A percentile compares a stretch with the other conserved stretches of the same genome.
Evolutionary conservation across 441 rosid species (phyloP).

Genomic region (Brassica balearica): DNA sequence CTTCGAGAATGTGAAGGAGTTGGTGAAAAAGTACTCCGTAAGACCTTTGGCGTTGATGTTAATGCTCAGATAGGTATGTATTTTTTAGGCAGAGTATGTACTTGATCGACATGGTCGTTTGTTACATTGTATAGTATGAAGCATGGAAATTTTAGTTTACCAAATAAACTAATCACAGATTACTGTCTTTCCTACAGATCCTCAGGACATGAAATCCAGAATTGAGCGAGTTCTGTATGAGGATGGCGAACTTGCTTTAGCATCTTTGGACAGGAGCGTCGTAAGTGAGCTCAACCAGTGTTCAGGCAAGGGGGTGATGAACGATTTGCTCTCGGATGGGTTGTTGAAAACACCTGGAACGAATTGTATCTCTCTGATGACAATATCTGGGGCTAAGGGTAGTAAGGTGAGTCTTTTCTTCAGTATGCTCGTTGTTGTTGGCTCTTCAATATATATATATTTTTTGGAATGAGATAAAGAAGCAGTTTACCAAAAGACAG

Average conservation of each 20-base stretch:
- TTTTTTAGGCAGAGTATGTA: background rate
- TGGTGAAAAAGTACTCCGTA: constrained; percentile 81
- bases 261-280: constrained; percentile 82
- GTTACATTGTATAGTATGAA: constrained; percentile 32
- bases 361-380: constrained; percentile 97
- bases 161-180: constrained; percentile 5
- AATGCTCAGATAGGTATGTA: constrained; percentile 59
- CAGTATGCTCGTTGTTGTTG: background rate
- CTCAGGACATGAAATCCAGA: constrained; percentile 64
- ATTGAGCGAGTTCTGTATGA: constrained; percentile 79
- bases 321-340: constrained; percentile 84
- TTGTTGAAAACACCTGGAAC: constrained; percentile 84
- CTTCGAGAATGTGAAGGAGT: constrained; percentile 76
- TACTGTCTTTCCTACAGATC: constrained; percentile 57
- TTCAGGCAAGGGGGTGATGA: constrained; percentile 75
- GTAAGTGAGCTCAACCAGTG: constrained; percentile 75
- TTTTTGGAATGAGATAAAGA: background rate
- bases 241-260: constrained; percentile 84
- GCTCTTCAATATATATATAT: no score
- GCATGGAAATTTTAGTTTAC: constrained; percentile 17
- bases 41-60: constrained; percentile 68
- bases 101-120: constrained; percentile 28
- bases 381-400: constrained; percentile 99
- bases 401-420: constrained; percentile 74
- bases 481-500: background rate